These are phyloP conservation scores for Madurella mycetomatis DNA, from an alignment of 2,329 filamentous ascomycete species.

Conservation along the genomic window DNA sequence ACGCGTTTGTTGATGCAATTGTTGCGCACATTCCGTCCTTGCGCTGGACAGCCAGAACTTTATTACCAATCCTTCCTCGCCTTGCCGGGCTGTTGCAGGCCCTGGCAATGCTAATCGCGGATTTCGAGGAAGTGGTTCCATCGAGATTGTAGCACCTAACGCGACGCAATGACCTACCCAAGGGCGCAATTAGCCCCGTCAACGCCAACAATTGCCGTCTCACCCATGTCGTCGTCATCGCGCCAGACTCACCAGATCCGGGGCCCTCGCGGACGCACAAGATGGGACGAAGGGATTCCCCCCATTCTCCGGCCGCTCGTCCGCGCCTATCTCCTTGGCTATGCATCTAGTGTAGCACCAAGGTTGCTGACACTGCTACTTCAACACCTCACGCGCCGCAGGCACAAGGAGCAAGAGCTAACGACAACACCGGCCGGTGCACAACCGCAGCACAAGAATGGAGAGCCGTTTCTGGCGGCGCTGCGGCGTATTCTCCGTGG, in stretches of 20 bases:
- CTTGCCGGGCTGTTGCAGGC: neutral
- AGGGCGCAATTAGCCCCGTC: too few relatives aligned
- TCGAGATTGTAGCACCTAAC: too few relatives aligned
- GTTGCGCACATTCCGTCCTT: neutral
- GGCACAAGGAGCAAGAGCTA: conserved; percentile 13
- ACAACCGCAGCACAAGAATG: neutral
- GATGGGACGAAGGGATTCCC: conserved; percentile 37
- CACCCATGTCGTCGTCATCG: neutral
- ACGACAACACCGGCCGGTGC: conserved; percentile 2
- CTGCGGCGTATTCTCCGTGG: conserved; percentile 42
- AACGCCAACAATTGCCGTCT: neutral
- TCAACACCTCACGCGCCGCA: conserved; percentile 42
- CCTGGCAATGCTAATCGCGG: neutral
- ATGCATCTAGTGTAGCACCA: conserved; percentile 55
- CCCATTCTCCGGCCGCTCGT: conserved; percentile 51
- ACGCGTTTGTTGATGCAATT: neutral
- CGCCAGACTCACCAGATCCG: neutral
- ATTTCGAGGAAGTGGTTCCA: neutral
- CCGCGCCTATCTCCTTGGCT: conserved; percentile 58
- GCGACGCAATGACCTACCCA: too few relatives aligned
- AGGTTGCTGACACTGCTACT: conserved; percentile 52
- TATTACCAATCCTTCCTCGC: neutral
- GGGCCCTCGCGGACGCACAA: neutral
- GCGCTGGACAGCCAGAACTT: neutral
- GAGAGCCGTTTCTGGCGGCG: conserved; percentile 32